phyloP scores from a whole-genome alignment of 2,329 filamentous ascomycete genomes.

The Diatrype stigma region DNA sequence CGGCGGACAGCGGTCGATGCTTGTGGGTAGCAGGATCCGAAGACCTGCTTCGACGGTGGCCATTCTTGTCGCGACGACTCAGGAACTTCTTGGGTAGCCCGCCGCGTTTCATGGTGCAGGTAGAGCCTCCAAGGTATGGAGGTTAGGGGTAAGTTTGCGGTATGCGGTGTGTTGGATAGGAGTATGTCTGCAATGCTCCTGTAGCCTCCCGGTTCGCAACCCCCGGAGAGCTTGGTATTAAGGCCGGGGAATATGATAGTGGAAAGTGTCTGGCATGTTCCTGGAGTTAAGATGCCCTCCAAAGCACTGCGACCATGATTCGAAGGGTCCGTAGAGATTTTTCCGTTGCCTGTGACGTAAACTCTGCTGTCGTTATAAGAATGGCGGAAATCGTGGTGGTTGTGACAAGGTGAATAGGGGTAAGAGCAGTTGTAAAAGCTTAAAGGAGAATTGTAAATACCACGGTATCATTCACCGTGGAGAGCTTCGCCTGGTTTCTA shows the following conservation, averaged over 20 bases:
- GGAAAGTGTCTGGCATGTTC: background rate
- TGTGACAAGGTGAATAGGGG: background rate
- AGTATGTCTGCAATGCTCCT: background rate
- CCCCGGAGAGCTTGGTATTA: background rate
- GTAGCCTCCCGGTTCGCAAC: background rate
- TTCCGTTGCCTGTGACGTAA: no score
- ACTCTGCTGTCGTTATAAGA: no score
- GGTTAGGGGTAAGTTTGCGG: no score
- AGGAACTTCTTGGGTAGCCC: conserved; percentile 61
- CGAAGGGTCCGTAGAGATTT: no score
- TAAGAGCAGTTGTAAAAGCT: background rate
- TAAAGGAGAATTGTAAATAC: background rate
- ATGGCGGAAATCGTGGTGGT: no score
- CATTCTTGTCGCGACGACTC: conserved; percentile 64
- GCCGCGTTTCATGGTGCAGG: conserved; percentile 43
- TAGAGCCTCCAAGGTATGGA: no score
- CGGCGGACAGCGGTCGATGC: conserved; percentile 50
- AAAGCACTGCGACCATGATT: no score
- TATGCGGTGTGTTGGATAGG: no score
- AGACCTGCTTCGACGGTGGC: conserved; percentile 52
- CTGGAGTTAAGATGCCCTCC: background rate
- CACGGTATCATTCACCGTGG: background rate
- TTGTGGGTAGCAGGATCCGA: conserved; percentile 49
- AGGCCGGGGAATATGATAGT: background rate
- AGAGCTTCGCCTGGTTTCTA: background rate